Conservation (phyloP, 306 rosid species). For the Luffa aegyptiaca region DNA sequence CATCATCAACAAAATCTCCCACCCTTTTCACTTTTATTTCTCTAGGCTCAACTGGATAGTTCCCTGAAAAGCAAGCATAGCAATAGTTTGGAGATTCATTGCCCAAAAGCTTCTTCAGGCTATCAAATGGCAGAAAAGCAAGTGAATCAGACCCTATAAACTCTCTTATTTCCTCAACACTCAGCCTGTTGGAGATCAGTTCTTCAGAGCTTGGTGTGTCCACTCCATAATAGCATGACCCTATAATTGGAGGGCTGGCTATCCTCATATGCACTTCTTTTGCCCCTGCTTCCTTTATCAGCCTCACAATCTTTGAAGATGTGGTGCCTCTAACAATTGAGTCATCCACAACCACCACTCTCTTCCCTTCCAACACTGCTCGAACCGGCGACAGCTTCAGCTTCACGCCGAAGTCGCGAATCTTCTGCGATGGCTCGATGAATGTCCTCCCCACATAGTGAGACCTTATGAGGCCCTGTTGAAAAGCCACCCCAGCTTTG, state of each 20-base stretch:
- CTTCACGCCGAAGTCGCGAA: constrained; percentile 88
- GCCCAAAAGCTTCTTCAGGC: constrained; percentile 46
- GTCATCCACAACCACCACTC: constrained; percentile 96
- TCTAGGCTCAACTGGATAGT: constrained; percentile 85
- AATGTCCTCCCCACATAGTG: constrained; percentile 97
- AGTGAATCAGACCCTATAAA: constrained; percentile 90
- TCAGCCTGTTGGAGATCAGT: constrained; percentile 85
- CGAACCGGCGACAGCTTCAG: constrained; percentile 70
- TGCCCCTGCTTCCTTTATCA: constrained; percentile 89
- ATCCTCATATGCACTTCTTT: constrained; percentile 98
- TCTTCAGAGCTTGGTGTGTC: constrained; percentile 96
- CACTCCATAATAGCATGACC: constrained; percentile 88
- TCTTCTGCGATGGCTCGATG: constrained; percentile 91
- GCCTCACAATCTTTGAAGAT: constrained; percentile 79
- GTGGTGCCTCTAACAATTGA: constrained; percentile 96
- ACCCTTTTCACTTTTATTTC: constrained; percentile 78
- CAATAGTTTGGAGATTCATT: constrained; percentile 49
- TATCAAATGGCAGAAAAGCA: constrained; percentile 66
- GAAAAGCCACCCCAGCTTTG: constrained; percentile 82
- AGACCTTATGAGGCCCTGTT: constrained; percentile 87
- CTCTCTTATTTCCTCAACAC: constrained; percentile 65
- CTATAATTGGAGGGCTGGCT: constrained; percentile 87
- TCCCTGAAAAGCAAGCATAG: constrained; percentile 90
- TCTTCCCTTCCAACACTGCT: constrained; percentile 83
- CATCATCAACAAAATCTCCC: constrained; percentile 89